phyloP scores from a whole-genome alignment of 1,284 basidiomycete genomes.

The Marasmius fiardii region DNA sequence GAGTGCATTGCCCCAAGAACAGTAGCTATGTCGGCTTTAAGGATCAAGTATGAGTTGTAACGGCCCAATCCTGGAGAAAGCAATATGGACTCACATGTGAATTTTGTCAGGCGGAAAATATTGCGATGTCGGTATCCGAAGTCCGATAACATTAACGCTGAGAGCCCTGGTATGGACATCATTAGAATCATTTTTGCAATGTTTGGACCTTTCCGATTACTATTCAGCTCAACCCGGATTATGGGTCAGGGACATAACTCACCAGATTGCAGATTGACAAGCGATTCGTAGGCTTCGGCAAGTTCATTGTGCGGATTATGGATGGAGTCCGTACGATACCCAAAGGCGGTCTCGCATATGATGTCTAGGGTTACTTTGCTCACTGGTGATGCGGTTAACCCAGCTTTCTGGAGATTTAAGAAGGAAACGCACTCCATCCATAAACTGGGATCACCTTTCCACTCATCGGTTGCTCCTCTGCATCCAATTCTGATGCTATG shows the following conservation, averaged over 20 bases:
- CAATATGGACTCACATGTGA: conserved; percentile 20
- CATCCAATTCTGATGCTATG: conserved; percentile 28
- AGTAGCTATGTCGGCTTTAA: conserved; percentile 19
- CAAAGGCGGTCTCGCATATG: conserved; percentile 49
- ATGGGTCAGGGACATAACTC: neutral
- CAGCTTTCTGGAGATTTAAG: neutral
- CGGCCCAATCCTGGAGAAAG: neutral
- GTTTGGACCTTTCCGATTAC: conserved; percentile 27
- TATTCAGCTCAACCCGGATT: neutral
- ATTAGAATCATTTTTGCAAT: conserved; percentile 34
- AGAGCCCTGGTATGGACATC: conserved; percentile 37
- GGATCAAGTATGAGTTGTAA: conserved; percentile 9
- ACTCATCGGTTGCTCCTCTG: conserved; percentile 19
- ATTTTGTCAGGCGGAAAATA: conserved; percentile 23
- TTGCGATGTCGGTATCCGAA: conserved; percentile 35
- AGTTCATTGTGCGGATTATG: conserved; percentile 44
- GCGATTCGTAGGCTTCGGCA: conserved; percentile 40
- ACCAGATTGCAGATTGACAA: conserved; percentile 42
- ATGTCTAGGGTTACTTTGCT: conserved; percentile 50
- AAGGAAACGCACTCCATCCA: conserved; percentile 39
- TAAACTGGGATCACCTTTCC: conserved; percentile 37
- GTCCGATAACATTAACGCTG: conserved; percentile 24
- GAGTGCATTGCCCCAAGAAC: conserved; percentile 37
- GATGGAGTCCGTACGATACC: conserved; percentile 41
- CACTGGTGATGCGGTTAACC: conserved; percentile 26